Conservation (phyloP, 1,284 basidiomycete species). For the Flammula alnicola region DNA sequence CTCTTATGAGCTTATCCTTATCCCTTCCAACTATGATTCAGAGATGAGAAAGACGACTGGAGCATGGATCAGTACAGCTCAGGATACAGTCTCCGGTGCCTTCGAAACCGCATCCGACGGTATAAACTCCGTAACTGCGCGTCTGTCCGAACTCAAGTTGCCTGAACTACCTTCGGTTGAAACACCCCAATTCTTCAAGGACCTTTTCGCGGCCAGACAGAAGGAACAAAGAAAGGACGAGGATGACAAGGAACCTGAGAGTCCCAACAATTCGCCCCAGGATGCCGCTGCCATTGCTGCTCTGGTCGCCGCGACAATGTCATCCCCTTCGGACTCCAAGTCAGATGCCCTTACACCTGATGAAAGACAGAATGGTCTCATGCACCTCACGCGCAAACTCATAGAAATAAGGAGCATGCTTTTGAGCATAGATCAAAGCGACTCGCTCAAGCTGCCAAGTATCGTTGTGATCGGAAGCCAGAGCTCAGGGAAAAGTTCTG, state of each 20-base stretch:
- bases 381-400: conserved; percentile 93
- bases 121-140: conserved; percentile 60
- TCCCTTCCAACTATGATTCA: conserved; percentile 62
- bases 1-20: not conserved
- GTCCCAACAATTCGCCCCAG: conserved; percentile 50
- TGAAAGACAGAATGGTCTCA: conserved; percentile 70
- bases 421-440: conserved; percentile 94
- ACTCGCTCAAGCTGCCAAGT: conserved; percentile 91
- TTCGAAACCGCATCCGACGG: conserved; percentile 71
- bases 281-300: conserved; percentile 75
- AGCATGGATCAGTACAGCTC: conserved; percentile 67
- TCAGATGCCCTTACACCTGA: conserved; percentile 45
- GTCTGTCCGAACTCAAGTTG: conserved; percentile 63
- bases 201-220: conserved; percentile 57
- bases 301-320: conserved; percentile 73
- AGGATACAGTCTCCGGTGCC: conserved; percentile 70
- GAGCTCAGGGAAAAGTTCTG: conserved; percentile 97
- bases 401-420: conserved; percentile 97
- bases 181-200: conserved; percentile 74
- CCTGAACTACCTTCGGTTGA: conserved; percentile 73
- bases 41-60: conserved; percentile 72
- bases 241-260: conserved; percentile 33
- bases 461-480: conserved; percentile 99
- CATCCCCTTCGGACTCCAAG: conserved; percentile 69
- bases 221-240: conserved; percentile 34